Conservation (phyloP, 495 filamentous ascomycete genomes). For the Tuber indicum region DNA sequence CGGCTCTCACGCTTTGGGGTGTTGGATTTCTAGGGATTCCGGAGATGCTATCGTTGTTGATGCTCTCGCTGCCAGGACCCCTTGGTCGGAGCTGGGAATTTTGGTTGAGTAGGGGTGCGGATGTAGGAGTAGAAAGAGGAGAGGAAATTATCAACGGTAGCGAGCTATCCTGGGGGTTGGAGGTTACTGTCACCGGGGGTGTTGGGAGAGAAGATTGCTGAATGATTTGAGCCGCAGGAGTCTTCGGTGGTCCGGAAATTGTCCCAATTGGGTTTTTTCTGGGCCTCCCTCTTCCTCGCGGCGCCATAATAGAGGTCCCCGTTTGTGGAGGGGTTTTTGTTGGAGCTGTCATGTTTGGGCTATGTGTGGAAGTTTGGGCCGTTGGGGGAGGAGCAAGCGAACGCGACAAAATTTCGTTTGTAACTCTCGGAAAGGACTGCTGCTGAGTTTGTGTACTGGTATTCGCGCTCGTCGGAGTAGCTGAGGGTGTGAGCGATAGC, state of each 20-base stretch:
- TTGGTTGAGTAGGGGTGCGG: not conserved
- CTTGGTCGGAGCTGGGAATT: not conserved
- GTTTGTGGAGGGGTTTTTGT: not conserved
- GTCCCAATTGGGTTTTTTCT: not conserved
- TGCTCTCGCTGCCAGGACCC: not conserved
- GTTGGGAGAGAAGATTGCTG: not conserved
- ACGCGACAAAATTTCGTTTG: not conserved
- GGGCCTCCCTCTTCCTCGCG: not conserved
- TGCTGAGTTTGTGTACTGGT: not conserved
- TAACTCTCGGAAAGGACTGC: not conserved
- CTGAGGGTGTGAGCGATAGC: not conserved
- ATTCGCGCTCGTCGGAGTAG: not conserved
- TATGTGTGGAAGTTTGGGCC: not conserved
- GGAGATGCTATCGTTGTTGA: not conserved
- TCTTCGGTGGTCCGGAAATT: not conserved
- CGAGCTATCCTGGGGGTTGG: not conserved
- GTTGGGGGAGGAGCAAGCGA: not conserved
- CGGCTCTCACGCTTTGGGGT: slow-evolving; percentile 30
- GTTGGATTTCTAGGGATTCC: slow-evolving; percentile 20
- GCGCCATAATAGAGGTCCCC: not conserved
- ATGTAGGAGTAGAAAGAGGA: not conserved
- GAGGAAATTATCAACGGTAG: not conserved
- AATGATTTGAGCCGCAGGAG: not conserved
- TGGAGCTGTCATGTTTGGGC: not conserved
- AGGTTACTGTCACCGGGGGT: not conserved